A percentile compares a stretch with the other conserved stretches of the same genome.
phyloP scores from a whole-genome alignment of 768 basidiomycete genomes.

The Amylocystis lapponica region DNA sequence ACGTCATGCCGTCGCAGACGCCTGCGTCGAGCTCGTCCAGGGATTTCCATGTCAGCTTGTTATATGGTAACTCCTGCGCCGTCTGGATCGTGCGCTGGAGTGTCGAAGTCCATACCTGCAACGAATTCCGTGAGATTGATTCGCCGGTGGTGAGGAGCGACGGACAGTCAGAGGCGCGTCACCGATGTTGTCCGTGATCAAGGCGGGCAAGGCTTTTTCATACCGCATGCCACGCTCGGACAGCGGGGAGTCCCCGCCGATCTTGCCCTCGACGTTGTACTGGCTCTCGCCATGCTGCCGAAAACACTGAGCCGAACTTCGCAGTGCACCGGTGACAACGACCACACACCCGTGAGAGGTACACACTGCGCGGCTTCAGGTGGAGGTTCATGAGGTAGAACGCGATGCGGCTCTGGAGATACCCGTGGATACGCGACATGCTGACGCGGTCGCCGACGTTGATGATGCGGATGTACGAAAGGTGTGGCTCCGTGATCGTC shows the following conservation, averaged over 20 bases:
- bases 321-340: background rate
- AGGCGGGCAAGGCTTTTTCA: conserved; percentile 74
- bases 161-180: conserved; percentile 79
- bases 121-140: background rate
- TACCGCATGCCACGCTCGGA: conserved; percentile 84
- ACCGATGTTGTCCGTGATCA: conserved; percentile 89
- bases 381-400: conserved; percentile 99
- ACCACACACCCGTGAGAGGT: conserved; percentile 79
- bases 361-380: conserved; percentile 93
- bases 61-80: conserved; percentile 71
- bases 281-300: conserved; percentile 96
- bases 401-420: conserved; percentile 93
- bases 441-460: conserved; percentile 92
- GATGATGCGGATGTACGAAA: conserved; percentile 86
- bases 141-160: background rate
- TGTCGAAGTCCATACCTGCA: conserved; percentile 99
- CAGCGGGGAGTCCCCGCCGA: conserved; percentile 92
- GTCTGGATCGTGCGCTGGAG: conserved; percentile 91
- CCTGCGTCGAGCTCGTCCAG: conserved; percentile 98
- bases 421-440: conserved; percentile 84
- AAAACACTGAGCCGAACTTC: background rate
- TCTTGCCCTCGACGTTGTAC: conserved; percentile 93
- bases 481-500: conserved; percentile 85
- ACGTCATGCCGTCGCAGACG: conserved; percentile 99
- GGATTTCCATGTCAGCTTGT: conserved; percentile 97